phyloP scores from a whole-genome alignment of 768 basidiomycete species.

The Naganishia friedmannii region DNA sequence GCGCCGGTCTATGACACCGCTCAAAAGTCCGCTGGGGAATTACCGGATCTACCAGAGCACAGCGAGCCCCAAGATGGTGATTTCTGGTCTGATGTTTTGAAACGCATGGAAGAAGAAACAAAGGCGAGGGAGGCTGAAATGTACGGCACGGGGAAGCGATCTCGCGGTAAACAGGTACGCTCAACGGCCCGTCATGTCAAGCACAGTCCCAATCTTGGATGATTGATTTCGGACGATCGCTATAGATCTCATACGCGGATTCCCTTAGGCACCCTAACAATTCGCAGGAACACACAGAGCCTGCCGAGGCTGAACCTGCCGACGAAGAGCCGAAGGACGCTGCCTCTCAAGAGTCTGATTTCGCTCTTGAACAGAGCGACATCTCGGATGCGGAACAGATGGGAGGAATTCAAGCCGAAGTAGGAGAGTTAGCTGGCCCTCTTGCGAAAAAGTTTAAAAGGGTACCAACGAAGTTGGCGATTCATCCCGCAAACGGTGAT shows the following conservation, averaged over 20 bases:
- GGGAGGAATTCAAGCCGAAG: neutral
- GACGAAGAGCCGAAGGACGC: neutral
- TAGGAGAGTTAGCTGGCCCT: neutral
- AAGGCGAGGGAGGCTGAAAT: constrained; percentile 18
- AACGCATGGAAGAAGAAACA: constrained; percentile 25
- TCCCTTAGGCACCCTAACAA: neutral
- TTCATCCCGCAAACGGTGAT: neutral
- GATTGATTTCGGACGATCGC: neutral
- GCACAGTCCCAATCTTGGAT: neutral
- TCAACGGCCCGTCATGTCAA: neutral
- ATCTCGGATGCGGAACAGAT: constrained; percentile 3
- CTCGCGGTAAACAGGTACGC: constrained; percentile 9
- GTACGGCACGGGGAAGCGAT: constrained; percentile 28
- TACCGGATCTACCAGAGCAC: constrained; percentile 15
- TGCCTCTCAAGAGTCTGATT: constrained; percentile 16
- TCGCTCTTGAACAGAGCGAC: neutral
- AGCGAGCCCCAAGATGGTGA: constrained; percentile 19
- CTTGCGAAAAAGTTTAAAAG: constrained; percentile 1
- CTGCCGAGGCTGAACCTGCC: neutral
- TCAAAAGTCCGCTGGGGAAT: constrained; percentile 12
- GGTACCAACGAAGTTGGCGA: neutral
- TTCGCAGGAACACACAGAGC: neutral
- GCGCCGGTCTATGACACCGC: constrained; percentile 31
- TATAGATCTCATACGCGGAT: constrained; percentile 2
- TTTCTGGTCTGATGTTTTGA: constrained; percentile 27